Evolutionary conservation across 1,139 yeast species (phyloP), one percentile per base, ranked within the genome.

Genomic region (Geotrichum citri-aurantii): DNA sequence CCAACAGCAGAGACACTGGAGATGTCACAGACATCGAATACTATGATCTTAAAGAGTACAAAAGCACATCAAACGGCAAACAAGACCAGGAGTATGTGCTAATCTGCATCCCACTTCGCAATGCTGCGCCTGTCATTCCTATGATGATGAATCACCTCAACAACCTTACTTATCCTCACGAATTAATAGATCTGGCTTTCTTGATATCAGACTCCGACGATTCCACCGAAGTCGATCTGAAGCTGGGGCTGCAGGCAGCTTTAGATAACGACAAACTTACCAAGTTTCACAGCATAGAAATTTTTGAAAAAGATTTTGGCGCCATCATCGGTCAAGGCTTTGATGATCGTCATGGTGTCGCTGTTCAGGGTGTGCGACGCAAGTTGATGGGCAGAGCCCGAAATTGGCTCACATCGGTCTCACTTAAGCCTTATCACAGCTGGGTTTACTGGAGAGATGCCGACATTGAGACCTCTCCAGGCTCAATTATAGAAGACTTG

Each of bases 391-490:
- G 86, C 14, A 77, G 84, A 59, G 90, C 90, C 2, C 77, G 90
- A 66, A 85, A 85, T 68, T 85, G 90, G 90, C 74, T 85, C 50
- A 77, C 82, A 51, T 75, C 86, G 0, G 81, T 80, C 0, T 83
- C 86, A 1, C 69, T 85, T 27, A 78, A 81, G 64, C 89, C 90
- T 1, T 80, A 85, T 63, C 90, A 85, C 65, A 75, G 85, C 1
- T 85, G 89, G 88, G 88, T 85, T 7, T 84, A 84, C 68, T 85
- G 90, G 90, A 79, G 90, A 68, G 90, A 85, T 70, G 87, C 84
- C 1, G 90, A 85, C 67, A 84, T 85, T 10, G 87, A 84, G 66
- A 77, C 81, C 1, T 78, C 81, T 12, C 88, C 89, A 5, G 71
- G 78, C 1, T 79, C 88, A 1, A 78, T 85, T 56, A 71, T 85